Evolutionary conservation across 2,329 filamentous ascomycete genomes (phyloP).

Genomic region (Cryphonectria japonica): DNA sequence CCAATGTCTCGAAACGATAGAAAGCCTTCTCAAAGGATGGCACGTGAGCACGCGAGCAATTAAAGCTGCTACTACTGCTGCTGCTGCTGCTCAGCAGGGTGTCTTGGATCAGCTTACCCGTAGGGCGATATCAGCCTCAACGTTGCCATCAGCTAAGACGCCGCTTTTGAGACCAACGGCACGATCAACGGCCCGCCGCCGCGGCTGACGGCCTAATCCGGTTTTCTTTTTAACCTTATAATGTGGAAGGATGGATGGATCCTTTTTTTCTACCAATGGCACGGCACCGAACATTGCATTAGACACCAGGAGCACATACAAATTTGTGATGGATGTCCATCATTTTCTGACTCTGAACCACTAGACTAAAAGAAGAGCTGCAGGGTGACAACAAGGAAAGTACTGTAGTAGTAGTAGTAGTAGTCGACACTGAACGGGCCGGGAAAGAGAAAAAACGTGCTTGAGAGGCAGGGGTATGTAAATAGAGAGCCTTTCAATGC

Average conservation of each 20-base stretch:
- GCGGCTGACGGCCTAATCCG: neutral
- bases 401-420: slow-evolving; percentile 23
- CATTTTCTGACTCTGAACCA: slow-evolving; percentile 30
- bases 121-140: slow-evolving; percentile 1
- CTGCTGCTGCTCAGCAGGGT: neutral
- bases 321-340: slow-evolving; percentile 27
- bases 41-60: slow-evolving; percentile 3
- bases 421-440: slow-evolving; percentile 30
- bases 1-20: neutral
- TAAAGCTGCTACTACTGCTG: neutral
- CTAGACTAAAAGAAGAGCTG: slow-evolving; percentile 30
- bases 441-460: slow-evolving; percentile 29
- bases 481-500: slow-evolving; percentile 31
- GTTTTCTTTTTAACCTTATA: neutral
- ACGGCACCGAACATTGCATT: neutral
- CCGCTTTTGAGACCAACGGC: neutral
- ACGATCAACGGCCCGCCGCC: neutral
- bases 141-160: neutral
- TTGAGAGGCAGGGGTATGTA: slow-evolving; percentile 31
- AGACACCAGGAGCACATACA: neutral
- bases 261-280: neutral
- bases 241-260: neutral
- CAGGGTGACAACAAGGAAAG: slow-evolving; percentile 30
- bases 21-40: neutral
- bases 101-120: neutral